Evolutionary conservation across 371 early-diverging fungal genomes (phyloP).

Genomic region (Chytridiales sp.): DNA sequence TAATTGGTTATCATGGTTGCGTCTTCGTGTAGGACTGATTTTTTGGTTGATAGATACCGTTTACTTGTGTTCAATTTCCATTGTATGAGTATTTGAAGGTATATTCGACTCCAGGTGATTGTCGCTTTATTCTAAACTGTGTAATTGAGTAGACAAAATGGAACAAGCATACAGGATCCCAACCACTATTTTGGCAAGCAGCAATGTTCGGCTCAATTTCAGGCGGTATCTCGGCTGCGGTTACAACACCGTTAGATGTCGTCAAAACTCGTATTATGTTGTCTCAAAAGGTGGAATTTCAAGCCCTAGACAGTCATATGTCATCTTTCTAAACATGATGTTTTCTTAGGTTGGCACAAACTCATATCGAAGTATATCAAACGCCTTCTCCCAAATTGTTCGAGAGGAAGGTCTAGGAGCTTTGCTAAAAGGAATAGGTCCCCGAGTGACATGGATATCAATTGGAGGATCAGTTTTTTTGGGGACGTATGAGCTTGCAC

Average conservation of each 20-base stretch:
- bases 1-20: neutral
- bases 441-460: conserved; percentile 92
- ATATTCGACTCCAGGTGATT: neutral
- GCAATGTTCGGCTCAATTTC: conserved; percentile 85
- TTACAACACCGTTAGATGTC: conserved; percentile 58
- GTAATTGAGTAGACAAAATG: conserved; percentile 24
- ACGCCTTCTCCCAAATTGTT: conserved; percentile 71
- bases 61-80: conserved; percentile 95
- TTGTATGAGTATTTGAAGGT: conserved; percentile 87
- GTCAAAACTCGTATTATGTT: conserved; percentile 59
- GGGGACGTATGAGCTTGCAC: conserved; percentile 79
- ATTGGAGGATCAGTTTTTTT: conserved; percentile 94
- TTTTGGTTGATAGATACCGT: conserved; percentile 76
- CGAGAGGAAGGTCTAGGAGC: conserved; percentile 77
- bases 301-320: neutral
- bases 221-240: conserved; percentile 52
- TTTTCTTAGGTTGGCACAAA: conserved; percentile 10
- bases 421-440: conserved; percentile 85
- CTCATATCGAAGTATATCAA: conserved; percentile 65
- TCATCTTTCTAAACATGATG: neutral
- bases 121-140: conserved; percentile 5
- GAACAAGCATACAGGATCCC: too few species aligned
- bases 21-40: conserved; percentile 7
- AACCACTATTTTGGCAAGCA: conserved; percentile 79
- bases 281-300: conserved; percentile 26